phyloP scores from a whole-genome alignment of 192 early-diverging fungal species.

The Cladochytrium replicatum region DNA sequence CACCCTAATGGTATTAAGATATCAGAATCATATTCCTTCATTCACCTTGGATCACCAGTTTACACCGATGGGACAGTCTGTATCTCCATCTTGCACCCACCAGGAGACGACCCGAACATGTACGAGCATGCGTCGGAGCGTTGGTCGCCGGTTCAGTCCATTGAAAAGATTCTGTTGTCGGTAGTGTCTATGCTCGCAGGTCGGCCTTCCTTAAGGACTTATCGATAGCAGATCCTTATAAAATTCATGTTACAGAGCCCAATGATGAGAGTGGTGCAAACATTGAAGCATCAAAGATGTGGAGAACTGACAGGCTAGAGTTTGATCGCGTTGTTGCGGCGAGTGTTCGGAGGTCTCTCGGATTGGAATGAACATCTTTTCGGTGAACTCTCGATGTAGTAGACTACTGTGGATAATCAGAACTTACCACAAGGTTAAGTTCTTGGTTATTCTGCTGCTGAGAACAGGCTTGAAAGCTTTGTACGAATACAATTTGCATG shows the following conservation, averaged over 20 bases:
- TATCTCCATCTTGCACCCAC: slow-evolving; percentile 96
- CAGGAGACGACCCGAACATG: slow-evolving; percentile 95
- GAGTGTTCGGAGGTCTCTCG: slow-evolving; percentile 71
- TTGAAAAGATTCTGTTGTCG: slow-evolving; percentile 93
- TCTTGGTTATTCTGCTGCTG: too few relatives aligned
- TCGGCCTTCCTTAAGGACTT: too few relatives aligned
- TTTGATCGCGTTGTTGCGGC: slow-evolving; percentile 73
- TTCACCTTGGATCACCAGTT: too few relatives aligned
- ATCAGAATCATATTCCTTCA: too few relatives aligned
- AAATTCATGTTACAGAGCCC: slow-evolving; percentile 56
- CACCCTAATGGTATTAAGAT: slow-evolving; percentile 86
- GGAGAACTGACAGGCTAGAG: slow-evolving; percentile 68
- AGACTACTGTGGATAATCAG: too few relatives aligned
- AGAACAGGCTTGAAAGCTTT: too few relatives aligned
- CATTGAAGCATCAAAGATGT: slow-evolving; percentile 97
- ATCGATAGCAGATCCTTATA: too few relatives aligned
- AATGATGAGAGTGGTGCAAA: slow-evolving; percentile 99
- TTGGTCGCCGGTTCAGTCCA: slow-evolving; percentile 96
- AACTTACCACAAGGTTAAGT: too few relatives aligned
- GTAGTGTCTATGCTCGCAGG: slow-evolving; percentile 91
- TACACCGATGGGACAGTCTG: slow-evolving; percentile 94
- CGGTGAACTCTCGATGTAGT: too few relatives aligned
- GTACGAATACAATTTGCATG: too few relatives aligned
- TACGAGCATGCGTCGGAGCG: slow-evolving; percentile 93
- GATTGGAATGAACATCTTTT: too few relatives aligned